Conservation (phyloP, 768 basidiomycete species). For the Coprinopsis marcescibilis region DNA sequence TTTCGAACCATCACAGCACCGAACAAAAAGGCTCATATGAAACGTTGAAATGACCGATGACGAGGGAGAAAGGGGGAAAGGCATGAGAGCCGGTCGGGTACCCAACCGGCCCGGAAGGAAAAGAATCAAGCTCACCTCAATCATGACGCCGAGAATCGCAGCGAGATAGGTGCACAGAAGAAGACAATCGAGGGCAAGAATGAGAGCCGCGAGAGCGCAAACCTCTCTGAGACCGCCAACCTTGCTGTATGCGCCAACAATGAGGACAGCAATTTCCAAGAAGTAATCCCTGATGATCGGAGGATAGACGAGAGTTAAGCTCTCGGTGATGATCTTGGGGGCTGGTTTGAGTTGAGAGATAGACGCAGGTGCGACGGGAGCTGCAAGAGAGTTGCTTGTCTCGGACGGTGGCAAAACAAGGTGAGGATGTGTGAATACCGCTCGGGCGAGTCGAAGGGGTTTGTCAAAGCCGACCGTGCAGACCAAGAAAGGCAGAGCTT, state of each 20-base stretch:
- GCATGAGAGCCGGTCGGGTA: too few species aligned
- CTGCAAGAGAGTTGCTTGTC: slow-evolving; percentile 4
- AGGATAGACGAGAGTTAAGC: slow-evolving; percentile 71
- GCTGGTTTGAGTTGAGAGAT: slow-evolving; percentile 56
- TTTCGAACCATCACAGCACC: too few species aligned
- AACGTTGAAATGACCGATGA: too few species aligned
- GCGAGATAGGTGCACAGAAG: slow-evolving; percentile 88
- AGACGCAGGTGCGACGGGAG: slow-evolving; percentile 16
- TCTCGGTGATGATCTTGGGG: slow-evolving; percentile 78
- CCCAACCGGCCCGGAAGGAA: too few species aligned
- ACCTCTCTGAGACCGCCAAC: slow-evolving; percentile 91
- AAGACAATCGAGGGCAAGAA: slow-evolving; percentile 81
- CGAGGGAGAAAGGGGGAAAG: too few species aligned
- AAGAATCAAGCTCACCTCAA: slow-evolving; percentile 81
- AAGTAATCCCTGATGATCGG: slow-evolving; percentile 90
- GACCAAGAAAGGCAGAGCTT: slow-evolving; percentile 95
- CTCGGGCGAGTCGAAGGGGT: slow-evolving; percentile 83
- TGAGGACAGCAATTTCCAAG: slow-evolving; percentile 85
- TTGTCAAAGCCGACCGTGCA: slow-evolving; percentile 99
- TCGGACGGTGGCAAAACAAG: slow-evolving; percentile 33
- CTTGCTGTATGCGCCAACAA: slow-evolving; percentile 79
- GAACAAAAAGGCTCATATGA: too few species aligned
- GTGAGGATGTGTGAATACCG: slow-evolving; percentile 83
- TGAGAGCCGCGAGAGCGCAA: slow-evolving; percentile 89
- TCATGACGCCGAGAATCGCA: slow-evolving; percentile 88